Percentiles rank a stretch among this genome's conserved stretches.
These are phyloP conservation scores for Prunus mume DNA, from an alignment of 306 rosid species.

Conservation along the genomic window DNA sequence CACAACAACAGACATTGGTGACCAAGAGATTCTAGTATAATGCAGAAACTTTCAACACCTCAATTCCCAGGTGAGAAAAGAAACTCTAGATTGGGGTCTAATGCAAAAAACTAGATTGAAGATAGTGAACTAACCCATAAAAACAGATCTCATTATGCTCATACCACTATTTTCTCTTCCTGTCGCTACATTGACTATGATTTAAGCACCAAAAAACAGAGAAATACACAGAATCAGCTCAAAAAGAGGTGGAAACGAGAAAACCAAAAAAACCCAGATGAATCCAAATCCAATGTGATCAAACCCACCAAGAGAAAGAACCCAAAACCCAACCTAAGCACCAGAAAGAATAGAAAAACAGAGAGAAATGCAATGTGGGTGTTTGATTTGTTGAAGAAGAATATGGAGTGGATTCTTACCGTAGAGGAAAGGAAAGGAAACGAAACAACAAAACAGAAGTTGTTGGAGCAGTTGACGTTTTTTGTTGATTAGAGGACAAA, in stretches of 20 bases:
- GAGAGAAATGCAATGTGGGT: not conserved
- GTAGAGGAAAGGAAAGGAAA: not conserved
- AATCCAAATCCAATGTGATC: not conserved
- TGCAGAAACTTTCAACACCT: not conserved
- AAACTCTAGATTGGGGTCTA: not conserved
- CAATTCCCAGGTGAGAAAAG: not conserved
- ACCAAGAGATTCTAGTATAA: not conserved
- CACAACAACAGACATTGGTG: not conserved
- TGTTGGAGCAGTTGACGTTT: not conserved
- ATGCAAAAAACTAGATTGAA: not conserved
- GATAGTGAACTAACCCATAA: constrained; percentile 16
- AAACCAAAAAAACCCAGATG: constrained; percentile 15
- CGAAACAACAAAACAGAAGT: not conserved
- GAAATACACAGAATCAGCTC: not conserved
- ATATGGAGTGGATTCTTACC: not conserved
- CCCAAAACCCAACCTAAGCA: not conserved
- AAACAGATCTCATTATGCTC: constrained; percentile 4
- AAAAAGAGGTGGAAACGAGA: not conserved
- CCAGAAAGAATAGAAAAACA: not conserved
- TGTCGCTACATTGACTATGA: not conserved
- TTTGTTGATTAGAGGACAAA: not conserved
- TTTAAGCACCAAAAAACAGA: no score
- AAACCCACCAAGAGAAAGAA: constrained; percentile 7
- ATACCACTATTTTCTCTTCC: not conserved
- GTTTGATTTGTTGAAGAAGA: not conserved